Percentiles rank a stretch among this genome's conserved stretches.
phyloP scores from a whole-genome alignment of 306 rosid genomes.

The Echinosophora koreensis region DNA sequence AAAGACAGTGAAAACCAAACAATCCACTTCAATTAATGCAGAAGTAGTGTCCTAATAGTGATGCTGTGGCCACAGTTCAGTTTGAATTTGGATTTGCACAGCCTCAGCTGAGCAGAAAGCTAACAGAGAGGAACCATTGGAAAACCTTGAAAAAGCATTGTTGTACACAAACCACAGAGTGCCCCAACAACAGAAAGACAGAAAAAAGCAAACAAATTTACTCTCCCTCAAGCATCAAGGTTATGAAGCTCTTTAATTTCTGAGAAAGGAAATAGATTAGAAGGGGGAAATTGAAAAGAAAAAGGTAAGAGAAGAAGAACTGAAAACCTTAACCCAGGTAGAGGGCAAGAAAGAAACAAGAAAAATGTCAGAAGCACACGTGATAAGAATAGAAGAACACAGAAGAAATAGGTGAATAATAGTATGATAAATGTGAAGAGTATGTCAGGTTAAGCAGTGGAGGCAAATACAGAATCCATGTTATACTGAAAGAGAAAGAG shows the following conservation, averaged over 20 bases:
- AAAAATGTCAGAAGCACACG: conserved; percentile 45
- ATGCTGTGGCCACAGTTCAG: conserved; percentile 10
- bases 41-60: conserved; percentile 11
- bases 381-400: conserved; percentile 39
- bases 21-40: conserved; percentile 51
- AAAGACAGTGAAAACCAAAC: conserved; percentile 28
- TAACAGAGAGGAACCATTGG: neutral
- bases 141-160: conserved; percentile 12
- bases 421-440: conserved; percentile 41
- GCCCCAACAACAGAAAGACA: conserved; percentile 8
- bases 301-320: too few relatives aligned
- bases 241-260: conserved; percentile 33
- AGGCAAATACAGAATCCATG: conserved; percentile 31
- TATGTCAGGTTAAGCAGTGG: conserved; percentile 31
- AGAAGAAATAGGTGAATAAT: conserved; percentile 32
- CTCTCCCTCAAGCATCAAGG: conserved; percentile 32
- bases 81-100: conserved; percentile 33
- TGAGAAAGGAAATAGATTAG: conserved; percentile 17
- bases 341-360: conserved; percentile 3
- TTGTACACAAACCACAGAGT: conserved; percentile 10
- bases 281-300: neutral
- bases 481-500: conserved; percentile 42
- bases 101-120: conserved; percentile 16
- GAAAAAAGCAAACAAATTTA: conserved; percentile 27
- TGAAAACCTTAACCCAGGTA: conserved; percentile 30